Conservation (phyloP, 1,284 basidiomycete species). For the Sporisorium exsertum region DNA sequence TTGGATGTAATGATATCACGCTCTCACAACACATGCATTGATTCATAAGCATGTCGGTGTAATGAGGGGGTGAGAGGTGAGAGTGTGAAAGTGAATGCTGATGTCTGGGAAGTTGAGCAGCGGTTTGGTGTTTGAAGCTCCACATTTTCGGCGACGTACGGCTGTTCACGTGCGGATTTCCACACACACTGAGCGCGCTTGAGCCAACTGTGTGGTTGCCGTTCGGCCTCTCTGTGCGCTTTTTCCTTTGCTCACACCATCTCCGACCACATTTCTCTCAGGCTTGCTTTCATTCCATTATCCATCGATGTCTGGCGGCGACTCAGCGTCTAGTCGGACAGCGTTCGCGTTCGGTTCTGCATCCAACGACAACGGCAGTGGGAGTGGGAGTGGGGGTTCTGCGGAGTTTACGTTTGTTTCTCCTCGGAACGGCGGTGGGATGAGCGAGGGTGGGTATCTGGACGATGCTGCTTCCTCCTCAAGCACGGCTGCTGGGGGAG, state of each 20-base stretch:
- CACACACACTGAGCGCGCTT: neutral
- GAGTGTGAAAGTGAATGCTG: neutral
- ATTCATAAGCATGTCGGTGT: neutral
- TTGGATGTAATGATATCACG: constrained; percentile 6
- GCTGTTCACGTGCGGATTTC: neutral
- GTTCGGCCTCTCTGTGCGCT: neutral
- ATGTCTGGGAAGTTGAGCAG: neutral
- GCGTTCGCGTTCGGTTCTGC: neutral
- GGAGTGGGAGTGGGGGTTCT: neutral
- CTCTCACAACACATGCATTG: neutral
- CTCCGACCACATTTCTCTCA: neutral
- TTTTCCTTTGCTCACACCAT: neutral
- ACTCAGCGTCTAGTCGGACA: neutral
- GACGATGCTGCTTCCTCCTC: constrained; percentile 8
- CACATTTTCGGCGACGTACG: neutral
- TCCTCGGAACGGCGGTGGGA: neutral
- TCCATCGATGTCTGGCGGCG: neutral
- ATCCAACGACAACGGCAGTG: neutral
- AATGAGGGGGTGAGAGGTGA: neutral
- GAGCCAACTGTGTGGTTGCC: neutral
- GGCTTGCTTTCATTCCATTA: neutral
- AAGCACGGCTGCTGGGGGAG: neutral
- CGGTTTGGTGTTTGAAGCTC: neutral
- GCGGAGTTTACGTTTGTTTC: neutral
- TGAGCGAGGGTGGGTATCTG: constrained; percentile 15